phyloP scores from a whole-genome alignment of 2,329 filamentous ascomycete genomes.

The Xylariaceae sp. region DNA sequence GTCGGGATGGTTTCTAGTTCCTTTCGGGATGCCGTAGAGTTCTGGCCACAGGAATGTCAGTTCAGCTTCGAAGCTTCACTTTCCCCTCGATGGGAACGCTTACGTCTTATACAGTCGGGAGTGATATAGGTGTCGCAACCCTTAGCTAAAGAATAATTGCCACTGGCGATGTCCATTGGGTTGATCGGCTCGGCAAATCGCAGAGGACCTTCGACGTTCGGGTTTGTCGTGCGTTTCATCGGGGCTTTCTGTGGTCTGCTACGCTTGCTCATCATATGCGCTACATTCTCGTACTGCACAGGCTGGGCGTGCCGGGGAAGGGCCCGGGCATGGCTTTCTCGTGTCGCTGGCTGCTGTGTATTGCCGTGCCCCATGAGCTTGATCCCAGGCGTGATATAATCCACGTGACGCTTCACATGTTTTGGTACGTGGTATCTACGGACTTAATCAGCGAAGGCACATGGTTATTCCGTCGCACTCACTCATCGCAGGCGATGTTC shows the following conservation, averaged over 20 bases:
- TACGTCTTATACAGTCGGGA: constrained; percentile 25
- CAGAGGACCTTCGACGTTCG: constrained; percentile 14
- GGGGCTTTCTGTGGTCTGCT: not conserved
- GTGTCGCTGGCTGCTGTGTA: constrained; percentile 13
- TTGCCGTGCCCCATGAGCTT: constrained; percentile 35
- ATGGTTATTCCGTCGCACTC: constrained; percentile 1
- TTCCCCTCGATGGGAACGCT: not conserved
- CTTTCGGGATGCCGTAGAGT: constrained; percentile 33
- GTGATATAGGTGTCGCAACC: constrained; percentile 23
- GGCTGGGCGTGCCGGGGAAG: not conserved
- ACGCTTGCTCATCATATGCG: not conserved
- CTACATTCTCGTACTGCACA: not conserved
- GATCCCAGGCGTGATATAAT: constrained; percentile 54
- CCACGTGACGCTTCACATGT: constrained; percentile 42
- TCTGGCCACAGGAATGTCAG: constrained; percentile 2
- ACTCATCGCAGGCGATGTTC: constrained; percentile 34
- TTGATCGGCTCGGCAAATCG: constrained; percentile 18
- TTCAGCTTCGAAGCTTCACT: no score
- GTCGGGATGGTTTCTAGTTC: constrained; percentile 23
- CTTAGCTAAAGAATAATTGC: constrained; percentile 16
- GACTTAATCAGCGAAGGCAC: not conserved
- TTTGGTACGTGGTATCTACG: constrained; percentile 44
- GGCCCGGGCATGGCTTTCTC: constrained; percentile 1
- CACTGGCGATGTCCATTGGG: constrained; percentile 14
- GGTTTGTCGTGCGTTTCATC: constrained; percentile 7